These are phyloP conservation scores for Plasmodium inui DNA, from an alignment of 169 alveolate genomes.

Conservation along the genomic window DNA sequence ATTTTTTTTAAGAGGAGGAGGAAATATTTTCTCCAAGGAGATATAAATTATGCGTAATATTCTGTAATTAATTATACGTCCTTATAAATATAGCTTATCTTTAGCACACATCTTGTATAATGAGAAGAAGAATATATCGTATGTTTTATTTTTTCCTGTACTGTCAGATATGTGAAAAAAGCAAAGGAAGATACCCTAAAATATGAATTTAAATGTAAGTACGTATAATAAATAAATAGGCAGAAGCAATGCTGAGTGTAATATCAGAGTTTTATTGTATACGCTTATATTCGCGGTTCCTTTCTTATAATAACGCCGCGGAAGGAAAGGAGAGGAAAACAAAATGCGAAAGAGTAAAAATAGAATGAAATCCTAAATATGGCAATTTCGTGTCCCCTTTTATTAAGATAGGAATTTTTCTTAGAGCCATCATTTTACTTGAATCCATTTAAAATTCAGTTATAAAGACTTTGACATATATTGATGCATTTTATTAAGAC, in stretches of 20 bases:
- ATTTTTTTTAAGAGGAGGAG: too few relatives aligned
- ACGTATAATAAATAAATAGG: not conserved
- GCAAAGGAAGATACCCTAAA: not conserved
- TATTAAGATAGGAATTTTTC: not conserved
- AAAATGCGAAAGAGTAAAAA: too few relatives aligned
- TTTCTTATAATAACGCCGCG: not conserved
- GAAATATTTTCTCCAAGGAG: too few relatives aligned
- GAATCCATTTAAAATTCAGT: not conserved
- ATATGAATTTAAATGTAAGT: not conserved
- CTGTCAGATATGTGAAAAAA: too few relatives aligned
- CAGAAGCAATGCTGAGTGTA: not conserved
- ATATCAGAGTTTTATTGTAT: not conserved
- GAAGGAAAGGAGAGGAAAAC: not conserved
- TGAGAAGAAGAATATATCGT: too few relatives aligned
- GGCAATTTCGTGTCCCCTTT: not conserved
- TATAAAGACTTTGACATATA: not conserved
- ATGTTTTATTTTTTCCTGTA: too few relatives aligned
- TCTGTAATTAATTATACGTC: too few relatives aligned
- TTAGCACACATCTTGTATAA: too few relatives aligned
- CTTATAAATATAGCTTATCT: too few relatives aligned
- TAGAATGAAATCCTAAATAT: too few relatives aligned
- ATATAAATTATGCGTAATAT: too few relatives aligned
- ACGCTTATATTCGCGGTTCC: not conserved
- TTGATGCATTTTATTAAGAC: not conserved
- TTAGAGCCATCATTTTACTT: not conserved